These are phyloP conservation scores for Trypanosoma lewisi DNA, from an alignment of 208 protist genomes.

Conservation along the genomic window DNA sequence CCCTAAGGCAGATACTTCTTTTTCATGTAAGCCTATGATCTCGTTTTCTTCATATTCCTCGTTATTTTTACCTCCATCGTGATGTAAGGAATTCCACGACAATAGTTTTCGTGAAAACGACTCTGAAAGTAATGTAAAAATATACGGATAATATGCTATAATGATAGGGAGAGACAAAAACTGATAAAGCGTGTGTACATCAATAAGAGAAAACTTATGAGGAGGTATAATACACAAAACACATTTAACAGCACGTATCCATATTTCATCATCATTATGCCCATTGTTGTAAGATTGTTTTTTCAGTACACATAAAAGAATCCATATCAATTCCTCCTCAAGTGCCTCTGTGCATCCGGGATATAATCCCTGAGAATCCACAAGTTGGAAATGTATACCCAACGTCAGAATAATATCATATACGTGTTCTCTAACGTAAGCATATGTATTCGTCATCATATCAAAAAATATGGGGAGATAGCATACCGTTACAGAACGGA, in stretches of 20 bases:
- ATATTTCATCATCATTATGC: conserved; percentile 69
- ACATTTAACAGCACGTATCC: conserved; percentile 77
- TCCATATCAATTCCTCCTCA: conserved; percentile 77
- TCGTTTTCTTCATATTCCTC: no score
- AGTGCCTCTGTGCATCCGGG: conserved; percentile 73
- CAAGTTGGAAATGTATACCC: conserved; percentile 79
- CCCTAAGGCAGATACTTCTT: no score
- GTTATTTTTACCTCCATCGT: conserved; percentile 23
- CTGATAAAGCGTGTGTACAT: conserved; percentile 57
- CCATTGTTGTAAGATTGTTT: conserved; percentile 56
- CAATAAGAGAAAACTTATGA: conserved; percentile 56
- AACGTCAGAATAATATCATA: conserved; percentile 86
- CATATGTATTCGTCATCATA: conserved; percentile 84
- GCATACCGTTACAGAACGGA: conserved; percentile 78
- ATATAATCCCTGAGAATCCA: conserved; percentile 64
- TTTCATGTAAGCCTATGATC: no score
- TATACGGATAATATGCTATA: conserved; percentile 49
- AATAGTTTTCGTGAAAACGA: conserved; percentile 66
- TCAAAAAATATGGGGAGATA: conserved; percentile 75
- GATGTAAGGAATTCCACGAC: conserved; percentile 20
- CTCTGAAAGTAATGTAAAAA: conserved; percentile 57
- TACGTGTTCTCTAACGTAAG: conserved; percentile 85
- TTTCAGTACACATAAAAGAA: conserved; percentile 56
- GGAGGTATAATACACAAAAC: conserved; percentile 58
- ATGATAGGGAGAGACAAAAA: conserved; percentile 58